Evolutionary conservation across 2,329 filamentous ascomycete genomes (phyloP).

Genomic region (Lasiodiplodia gonubiensis): DNA sequence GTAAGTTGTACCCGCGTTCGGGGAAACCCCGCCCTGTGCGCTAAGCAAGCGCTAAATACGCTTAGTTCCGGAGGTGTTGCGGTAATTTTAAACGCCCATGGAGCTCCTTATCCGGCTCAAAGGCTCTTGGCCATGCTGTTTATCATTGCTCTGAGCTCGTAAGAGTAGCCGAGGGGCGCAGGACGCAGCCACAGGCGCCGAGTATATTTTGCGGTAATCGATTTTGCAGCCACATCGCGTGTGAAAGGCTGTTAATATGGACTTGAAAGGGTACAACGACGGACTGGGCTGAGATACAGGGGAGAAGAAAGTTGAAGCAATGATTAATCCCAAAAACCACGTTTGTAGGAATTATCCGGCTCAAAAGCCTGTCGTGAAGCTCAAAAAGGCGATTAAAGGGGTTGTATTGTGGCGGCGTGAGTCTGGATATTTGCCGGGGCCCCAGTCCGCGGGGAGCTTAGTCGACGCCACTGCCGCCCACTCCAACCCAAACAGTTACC

Average conservation of each 20-base stretch:
- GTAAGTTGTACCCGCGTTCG: not conserved
- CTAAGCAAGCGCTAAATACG: not conserved
- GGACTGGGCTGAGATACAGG: no score
- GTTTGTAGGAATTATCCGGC: no score
- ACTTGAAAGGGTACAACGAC: not conserved
- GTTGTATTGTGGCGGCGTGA: not conserved
- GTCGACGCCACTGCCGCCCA: not conserved
- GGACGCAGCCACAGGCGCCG: not conserved
- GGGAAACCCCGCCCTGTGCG: not conserved
- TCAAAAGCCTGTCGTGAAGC: not conserved
- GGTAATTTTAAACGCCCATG: not conserved
- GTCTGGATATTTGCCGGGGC: not conserved
- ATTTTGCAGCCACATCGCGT: not conserved
- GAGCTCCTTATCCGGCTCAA: not conserved
- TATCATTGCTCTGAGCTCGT: not conserved
- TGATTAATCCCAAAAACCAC: no score
- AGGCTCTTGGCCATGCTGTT: not conserved
- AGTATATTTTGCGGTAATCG: not conserved
- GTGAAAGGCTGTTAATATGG: not conserved
- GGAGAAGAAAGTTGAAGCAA: no score
- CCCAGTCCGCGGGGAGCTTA: not conserved
- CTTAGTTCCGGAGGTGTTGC: not conserved
- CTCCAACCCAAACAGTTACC: not conserved
- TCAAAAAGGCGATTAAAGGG: not conserved
- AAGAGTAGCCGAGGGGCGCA: not conserved